Evolutionary conservation across 345 rosid genomes (phyloP).

Genomic region (Odontarrhena argentea): DNA sequence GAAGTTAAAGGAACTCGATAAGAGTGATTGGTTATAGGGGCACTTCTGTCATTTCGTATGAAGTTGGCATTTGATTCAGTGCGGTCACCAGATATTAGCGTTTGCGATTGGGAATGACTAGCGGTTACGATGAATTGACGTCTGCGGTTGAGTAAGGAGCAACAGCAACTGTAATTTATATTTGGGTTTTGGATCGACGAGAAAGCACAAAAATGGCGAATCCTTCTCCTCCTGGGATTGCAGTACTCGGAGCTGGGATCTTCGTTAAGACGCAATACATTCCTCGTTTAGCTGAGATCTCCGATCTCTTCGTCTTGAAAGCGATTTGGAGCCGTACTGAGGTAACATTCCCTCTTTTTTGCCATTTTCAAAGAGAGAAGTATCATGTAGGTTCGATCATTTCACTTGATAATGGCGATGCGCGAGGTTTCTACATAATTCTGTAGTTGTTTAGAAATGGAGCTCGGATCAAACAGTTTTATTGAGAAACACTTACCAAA

Average conservation of each 20-base stretch:
- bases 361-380: neutral
- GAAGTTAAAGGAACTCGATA: constrained; percentile 13
- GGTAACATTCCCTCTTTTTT: constrained; percentile 44
- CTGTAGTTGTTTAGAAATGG: neutral
- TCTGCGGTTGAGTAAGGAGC: constrained; percentile 29
- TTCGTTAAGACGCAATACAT: constrained; percentile 87
- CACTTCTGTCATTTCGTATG: neutral
- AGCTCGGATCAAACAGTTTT: neutral
- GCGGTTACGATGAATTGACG: constrained; percentile 5
- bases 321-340: constrained; percentile 90
- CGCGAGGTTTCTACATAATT: neutral
- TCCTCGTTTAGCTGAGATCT: constrained; percentile 82
- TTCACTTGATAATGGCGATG: constrained; percentile 4
- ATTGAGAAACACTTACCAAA: neutral
- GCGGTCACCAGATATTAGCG: neutral
- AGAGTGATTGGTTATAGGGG: constrained; percentile 21
- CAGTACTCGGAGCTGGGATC: constrained; percentile 90
- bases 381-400: neutral
- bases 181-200: constrained; percentile 28
- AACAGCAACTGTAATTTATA: neutral
- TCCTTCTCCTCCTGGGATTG: constrained; percentile 53
- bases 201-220: constrained; percentile 50
- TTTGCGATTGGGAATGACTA: neutral
- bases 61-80: neutral
- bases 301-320: constrained; percentile 64